Evolutionary conservation across 345 rosid genomes (phyloP), one percentile per base, ranked within the genome.

Genomic region (Bruguiera parviflora): DNA sequence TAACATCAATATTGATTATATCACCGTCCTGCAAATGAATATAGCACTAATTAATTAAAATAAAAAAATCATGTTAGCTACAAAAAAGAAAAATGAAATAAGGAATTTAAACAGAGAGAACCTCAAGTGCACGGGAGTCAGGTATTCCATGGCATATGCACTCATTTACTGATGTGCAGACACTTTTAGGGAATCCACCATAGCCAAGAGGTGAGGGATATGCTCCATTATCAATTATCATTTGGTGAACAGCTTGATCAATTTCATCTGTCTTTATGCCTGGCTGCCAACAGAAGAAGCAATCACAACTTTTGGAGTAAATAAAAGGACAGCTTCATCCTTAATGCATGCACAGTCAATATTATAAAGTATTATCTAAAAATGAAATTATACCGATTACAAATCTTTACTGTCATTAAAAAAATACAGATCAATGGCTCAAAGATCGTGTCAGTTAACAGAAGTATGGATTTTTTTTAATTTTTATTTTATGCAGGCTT

Each of bases 61-160:
- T 27, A 1, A 56, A 56, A 72, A 59, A 0, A 22, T 19, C 27
- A 46, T 39, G 20, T 21, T 35, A 13, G 65, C 66, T 71, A 47
- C 24, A 60, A 2, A 24, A 24, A 8, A 27, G 62, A 25, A 43
- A 63, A 69, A 37, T 2, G 22, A 53, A n/a, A 53, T 35, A 67
- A 25, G 37, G 28, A 46, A 53, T 51, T 66, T 75, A 59, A 68
- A 56, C 6, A 24, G 22, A 22, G 39, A 74, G 39, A 52, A 89
- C 97, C 97, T 91, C 96, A 58, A 94, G 94, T 51, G 89, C 84
- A 61, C 86, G 73, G 64, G 97, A 87, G 77, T 94, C 96, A 10
- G 98, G 98, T 59, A 94, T 94, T 49, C 97, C 98, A 77, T 94
- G 98, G 83, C 98, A 94, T 75, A 93, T 93, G 61, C 98, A 93